Evolutionary conservation across 495 filamentous ascomycete genomes (phyloP), one percentile per base, ranked within the genome.

Genomic region (Diplogelasinospora grovesii): DNA sequence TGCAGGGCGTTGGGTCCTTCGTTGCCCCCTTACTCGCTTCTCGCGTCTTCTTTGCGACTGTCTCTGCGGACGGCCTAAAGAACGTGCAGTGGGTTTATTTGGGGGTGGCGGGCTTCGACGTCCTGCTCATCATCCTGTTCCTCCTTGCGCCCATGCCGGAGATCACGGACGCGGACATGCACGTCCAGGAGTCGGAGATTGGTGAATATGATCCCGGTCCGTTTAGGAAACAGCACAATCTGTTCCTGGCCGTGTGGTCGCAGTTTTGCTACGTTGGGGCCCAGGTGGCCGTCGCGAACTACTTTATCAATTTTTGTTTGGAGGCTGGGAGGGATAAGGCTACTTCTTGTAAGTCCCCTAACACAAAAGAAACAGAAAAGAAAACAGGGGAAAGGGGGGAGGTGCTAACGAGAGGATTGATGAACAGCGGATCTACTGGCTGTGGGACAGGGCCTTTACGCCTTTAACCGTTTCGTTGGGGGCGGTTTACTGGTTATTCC

Each of bases 1-100:
- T 85, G 53, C 77, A 85, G 45, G 82, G 76, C 14, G 68, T 84
- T 23, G 83, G 82, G 0, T 71, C 73, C 8, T 58, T 64, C 4
- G 68, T 84, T 8, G 81, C 79, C 4, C 81, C 82, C 1, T 64
- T 84, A 0, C 59, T 85, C 4, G 83, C 77, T 16, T 74, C 71
- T 6, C 74, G 74, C 28, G 82, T 85, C 20, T 77, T 86, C 64
- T 86, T 85, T 59, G 69, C 65, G 31, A 67, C 71, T 1, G 65
- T 69, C 19, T 63, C 71, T 22, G 64, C 54, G 22, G 59, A 69
- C 23, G 68, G 66, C 1, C 56, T 86, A 15, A 38, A 54, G 13
- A 73, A 71, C 41, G 83, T 85, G 9, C 81, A 85, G 57, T 86
- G 80, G 78, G 77, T 80, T 5, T 87, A 87, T 57, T 68, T 85